A percentile compares a stretch with the other conserved stretches of the same genome.
Evolutionary conservation across 768 basidiomycete species (phyloP).

Genomic region (Mycena sanguinolenta): DNA sequence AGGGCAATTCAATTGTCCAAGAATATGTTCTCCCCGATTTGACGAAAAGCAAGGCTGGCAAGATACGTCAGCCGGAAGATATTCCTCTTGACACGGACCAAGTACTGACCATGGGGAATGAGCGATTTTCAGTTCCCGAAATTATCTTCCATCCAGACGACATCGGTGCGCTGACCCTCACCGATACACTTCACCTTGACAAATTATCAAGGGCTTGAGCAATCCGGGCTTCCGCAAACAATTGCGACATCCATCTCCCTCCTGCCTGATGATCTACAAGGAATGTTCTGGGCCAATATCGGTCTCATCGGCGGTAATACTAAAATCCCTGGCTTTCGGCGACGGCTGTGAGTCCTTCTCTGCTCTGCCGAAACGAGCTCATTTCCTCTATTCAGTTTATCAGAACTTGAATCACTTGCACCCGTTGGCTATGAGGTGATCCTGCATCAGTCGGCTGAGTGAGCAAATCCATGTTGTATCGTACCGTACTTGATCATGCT

Average conservation of each 20-base stretch:
- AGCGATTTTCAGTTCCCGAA: slow-evolving; percentile 94
- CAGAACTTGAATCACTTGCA: slow-evolving; percentile 83
- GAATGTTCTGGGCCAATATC: slow-evolving; percentile 97
- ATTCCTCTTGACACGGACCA: slow-evolving; percentile 69
- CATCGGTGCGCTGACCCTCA: slow-evolving; percentile 67
- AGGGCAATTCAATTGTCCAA: slow-evolving; percentile 78
- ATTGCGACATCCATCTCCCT: slow-evolving; percentile 82
- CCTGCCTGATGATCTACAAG: slow-evolving; percentile 85
- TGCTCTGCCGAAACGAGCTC: not conserved
- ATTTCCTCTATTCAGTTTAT: slow-evolving; percentile 59
- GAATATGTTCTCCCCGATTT: slow-evolving; percentile 95
- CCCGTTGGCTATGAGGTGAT: slow-evolving; percentile 84
- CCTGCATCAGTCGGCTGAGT: slow-evolving; percentile 83
- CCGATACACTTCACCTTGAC: not conserved
- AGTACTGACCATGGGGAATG: slow-evolving; percentile 89
- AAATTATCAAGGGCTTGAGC: slow-evolving; percentile 74
- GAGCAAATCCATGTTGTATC: slow-evolving; percentile 47
- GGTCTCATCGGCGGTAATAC: slow-evolving; percentile 89
- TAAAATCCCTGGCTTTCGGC: slow-evolving; percentile 78
- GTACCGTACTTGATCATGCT: slow-evolving; percentile 32
- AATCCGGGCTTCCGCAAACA: slow-evolving; percentile 82
- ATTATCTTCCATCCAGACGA: slow-evolving; percentile 91
- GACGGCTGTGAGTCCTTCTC: slow-evolving; percentile 70
- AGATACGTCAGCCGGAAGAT: slow-evolving; percentile 67
- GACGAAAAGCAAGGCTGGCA: slow-evolving; percentile 73